These are phyloP conservation scores for Dothideomycetes sp. DNA, from an alignment of 2,329 filamentous ascomycete genomes.

Conservation along the genomic window DNA sequence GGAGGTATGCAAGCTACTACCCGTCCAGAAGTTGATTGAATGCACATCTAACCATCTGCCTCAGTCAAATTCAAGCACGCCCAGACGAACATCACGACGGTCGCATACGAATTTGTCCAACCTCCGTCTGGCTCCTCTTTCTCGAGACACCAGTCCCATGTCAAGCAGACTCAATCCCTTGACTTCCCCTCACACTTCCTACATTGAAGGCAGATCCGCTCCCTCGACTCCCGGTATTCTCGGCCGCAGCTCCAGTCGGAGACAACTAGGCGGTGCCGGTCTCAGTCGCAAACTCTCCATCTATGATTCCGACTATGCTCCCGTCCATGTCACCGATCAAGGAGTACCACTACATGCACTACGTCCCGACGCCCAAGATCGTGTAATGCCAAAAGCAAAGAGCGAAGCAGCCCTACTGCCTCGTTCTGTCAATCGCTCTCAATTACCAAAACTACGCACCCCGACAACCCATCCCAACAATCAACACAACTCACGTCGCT, in stretches of 20 bases:
- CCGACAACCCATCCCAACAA: background rate
- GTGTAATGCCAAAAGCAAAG: slow-evolving; percentile 36
- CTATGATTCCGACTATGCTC: slow-evolving; percentile 21
- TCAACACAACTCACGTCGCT: background rate
- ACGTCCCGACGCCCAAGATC: background rate
- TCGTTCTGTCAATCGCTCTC: slow-evolving; percentile 13
- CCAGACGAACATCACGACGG: slow-evolving; percentile 31
- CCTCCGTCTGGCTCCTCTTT: slow-evolving; percentile 52
- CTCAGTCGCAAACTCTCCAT: slow-evolving; percentile 24
- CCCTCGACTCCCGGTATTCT: slow-evolving; percentile 42
- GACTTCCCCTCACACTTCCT: slow-evolving; percentile 29
- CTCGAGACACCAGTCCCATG: slow-evolving; percentile 30
- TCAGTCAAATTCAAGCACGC: background rate
- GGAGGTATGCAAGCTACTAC: too few relatives aligned
- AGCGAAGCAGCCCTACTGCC: slow-evolving; percentile 34
- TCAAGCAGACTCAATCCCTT: background rate
- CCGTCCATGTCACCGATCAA: slow-evolving; percentile 4
- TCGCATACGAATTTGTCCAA: slow-evolving; percentile 52
- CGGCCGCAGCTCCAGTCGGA: slow-evolving; percentile 32
- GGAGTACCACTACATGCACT: slow-evolving; percentile 2
- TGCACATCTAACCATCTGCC: too few relatives aligned
- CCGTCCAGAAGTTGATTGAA: too few relatives aligned
- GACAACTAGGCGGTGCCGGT: slow-evolving; percentile 23
- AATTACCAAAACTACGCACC: background rate
- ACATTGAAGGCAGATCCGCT: slow-evolving; percentile 40